Evolutionary conservation across 2,329 filamentous ascomycete genomes (phyloP).

Genomic region (Dactylellina sp.): DNA sequence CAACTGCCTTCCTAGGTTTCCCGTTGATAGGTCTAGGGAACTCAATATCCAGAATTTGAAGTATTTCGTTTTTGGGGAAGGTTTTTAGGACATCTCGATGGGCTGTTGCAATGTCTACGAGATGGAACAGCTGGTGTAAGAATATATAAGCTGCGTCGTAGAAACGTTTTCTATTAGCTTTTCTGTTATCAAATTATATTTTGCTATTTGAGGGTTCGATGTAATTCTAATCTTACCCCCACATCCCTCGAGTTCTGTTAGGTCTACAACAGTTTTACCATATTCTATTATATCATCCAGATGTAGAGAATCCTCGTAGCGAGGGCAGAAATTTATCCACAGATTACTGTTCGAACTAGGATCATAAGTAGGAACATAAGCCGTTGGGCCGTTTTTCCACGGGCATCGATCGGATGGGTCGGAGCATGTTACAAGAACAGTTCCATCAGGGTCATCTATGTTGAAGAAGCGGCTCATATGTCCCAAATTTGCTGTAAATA

Average conservation of each 20-base stretch:
- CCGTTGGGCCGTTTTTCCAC: not conserved
- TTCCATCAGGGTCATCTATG: not conserved
- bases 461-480: slow-evolving; percentile 14
- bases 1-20: not conserved
- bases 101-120: not conserved
- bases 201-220: not conserved
- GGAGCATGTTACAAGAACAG: not conserved
- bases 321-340: not conserved
- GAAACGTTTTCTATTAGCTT: not conserved
- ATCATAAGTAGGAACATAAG: slow-evolving; percentile 1
- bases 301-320: not conserved
- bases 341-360: not conserved
- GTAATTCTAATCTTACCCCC: not conserved
- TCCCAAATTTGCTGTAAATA: slow-evolving; percentile 4
- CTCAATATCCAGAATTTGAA: not conserved
- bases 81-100: slow-evolving; percentile 1
- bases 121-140: slow-evolving; percentile 21
- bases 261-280: not conserved
- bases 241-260: not conserved
- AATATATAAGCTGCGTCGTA: not conserved
- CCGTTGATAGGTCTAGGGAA: not conserved
- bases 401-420: slow-evolving; percentile 5
- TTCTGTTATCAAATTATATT: too few relatives aligned
- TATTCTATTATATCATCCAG: slow-evolving; percentile 3
- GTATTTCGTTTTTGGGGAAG: not conserved